Conservation (phyloP, 1,284 basidiomycete genomes). For the Ustilago hordei region DNA sequence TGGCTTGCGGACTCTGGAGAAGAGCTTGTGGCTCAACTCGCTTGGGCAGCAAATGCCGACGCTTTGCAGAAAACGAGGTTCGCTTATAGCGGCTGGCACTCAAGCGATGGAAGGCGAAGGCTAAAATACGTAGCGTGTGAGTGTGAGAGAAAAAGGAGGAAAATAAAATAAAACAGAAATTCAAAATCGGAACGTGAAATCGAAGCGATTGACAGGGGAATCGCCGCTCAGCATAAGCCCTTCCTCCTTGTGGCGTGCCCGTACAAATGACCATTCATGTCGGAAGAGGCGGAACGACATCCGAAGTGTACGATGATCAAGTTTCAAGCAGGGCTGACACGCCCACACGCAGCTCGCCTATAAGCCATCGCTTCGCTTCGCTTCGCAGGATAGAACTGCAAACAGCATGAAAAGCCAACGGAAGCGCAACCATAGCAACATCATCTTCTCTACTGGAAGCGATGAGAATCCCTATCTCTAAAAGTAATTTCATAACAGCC, state of each 20-base stretch:
- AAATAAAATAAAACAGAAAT: neutral
- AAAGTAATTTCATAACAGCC: neutral
- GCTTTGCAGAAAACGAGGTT: neutral
- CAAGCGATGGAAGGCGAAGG: conserved; percentile 14
- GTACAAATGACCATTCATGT: conserved; percentile 4
- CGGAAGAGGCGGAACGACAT: conserved; percentile 15
- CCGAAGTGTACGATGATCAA: neutral
- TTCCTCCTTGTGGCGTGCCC: neutral
- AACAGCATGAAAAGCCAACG: neutral
- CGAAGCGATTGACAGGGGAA: neutral
- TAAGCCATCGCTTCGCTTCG: neutral
- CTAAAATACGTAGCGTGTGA: too few species aligned
- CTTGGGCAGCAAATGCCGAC: conserved; percentile 19
- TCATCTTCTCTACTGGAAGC: neutral
- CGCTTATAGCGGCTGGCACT: neutral
- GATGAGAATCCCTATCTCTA: neutral
- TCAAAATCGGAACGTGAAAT: neutral
- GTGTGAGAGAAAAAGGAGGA: neutral
- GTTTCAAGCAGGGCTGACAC: neutral
- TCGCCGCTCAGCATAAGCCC: neutral
- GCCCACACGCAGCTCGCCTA: conserved; percentile 8
- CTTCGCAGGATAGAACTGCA: neutral
- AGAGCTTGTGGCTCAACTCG: conserved; percentile 12
- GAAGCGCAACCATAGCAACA: neutral
- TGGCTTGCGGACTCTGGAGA: neutral